phyloP scores from a whole-genome alignment of 305 asterid species.

The Plantago coronopus region DNA sequence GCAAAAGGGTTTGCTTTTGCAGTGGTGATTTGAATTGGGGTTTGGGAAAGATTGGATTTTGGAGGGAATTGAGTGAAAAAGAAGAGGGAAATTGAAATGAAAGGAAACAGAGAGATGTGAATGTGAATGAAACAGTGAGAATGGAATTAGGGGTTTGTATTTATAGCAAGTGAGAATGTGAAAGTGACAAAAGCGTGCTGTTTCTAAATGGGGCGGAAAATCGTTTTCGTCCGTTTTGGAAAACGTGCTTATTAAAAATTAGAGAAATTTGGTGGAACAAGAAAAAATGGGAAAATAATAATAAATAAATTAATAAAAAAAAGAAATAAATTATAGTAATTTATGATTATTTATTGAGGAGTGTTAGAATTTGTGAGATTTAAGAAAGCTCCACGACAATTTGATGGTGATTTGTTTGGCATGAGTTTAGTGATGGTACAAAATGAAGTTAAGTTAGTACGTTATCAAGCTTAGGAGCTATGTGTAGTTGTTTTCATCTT shows the following conservation, averaged over 20 bases:
- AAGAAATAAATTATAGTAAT: no score
- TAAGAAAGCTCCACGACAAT: constrained; percentile 7
- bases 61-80: constrained; percentile 12
- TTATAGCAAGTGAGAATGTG: background rate
- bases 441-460: background rate
- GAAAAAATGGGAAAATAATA: no score
- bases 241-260: constrained; percentile 23
- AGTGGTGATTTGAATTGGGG: background rate
- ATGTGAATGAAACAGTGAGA: constrained; percentile 4
- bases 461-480: background rate
- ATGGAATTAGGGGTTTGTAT: background rate
- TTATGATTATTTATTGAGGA: no score
- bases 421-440: constrained; percentile 2
- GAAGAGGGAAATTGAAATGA: background rate
- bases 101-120: no score
- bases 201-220: background rate
- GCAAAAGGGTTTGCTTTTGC: background rate
- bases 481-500: no score
- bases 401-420: constrained; percentile 17
- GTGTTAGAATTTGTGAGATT: background rate
- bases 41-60: constrained; percentile 2
- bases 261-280: no score
- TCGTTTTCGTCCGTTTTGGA: constrained; percentile 8
- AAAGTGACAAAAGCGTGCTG: constrained; percentile 1
- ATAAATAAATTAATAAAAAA: no score